Evolutionary conservation across 306 rosid species (phyloP).

Genomic region (Begonia fuchsioides): DNA sequence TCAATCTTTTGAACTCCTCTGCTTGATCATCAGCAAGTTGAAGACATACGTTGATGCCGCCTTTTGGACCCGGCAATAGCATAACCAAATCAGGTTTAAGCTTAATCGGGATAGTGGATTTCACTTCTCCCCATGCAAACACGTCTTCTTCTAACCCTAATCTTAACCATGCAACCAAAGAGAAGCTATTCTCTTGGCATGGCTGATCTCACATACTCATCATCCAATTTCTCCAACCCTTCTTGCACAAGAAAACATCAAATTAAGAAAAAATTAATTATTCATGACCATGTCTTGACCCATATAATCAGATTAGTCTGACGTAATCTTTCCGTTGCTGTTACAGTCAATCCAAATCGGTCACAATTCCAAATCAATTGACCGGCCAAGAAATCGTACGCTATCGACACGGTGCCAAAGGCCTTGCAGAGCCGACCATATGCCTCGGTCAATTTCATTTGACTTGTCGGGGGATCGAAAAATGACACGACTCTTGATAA

Average conservation of each 20-base stretch:
- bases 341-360: slow-evolving; percentile 41
- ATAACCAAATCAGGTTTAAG: neutral
- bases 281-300: neutral
- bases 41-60: neutral
- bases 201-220: slow-evolving; percentile 38
- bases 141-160: slow-evolving; percentile 24
- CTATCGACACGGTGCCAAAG: slow-evolving; percentile 19
- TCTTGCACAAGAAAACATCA: slow-evolving; percentile 23
- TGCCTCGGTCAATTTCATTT: slow-evolving; percentile 23
- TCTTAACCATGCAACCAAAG: slow-evolving; percentile 45
- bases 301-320: too few species aligned
- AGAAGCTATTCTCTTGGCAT: slow-evolving; percentile 33
- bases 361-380: slow-evolving; percentile 12
- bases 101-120: neutral
- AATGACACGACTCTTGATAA: slow-evolving; percentile 38
- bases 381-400: slow-evolving; percentile 37
- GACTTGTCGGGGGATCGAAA: slow-evolving; percentile 27
- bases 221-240: slow-evolving; percentile 37
- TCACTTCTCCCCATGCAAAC: neutral
- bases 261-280: neutral
- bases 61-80: neutral
- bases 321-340: slow-evolving; percentile 27
- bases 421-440: slow-evolving; percentile 16
- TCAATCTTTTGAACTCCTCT: neutral
- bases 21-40: neutral